phyloP scores from a whole-genome alignment of 1,139 yeast species.

The Yamadazyma kanchanaburiensis region DNA sequence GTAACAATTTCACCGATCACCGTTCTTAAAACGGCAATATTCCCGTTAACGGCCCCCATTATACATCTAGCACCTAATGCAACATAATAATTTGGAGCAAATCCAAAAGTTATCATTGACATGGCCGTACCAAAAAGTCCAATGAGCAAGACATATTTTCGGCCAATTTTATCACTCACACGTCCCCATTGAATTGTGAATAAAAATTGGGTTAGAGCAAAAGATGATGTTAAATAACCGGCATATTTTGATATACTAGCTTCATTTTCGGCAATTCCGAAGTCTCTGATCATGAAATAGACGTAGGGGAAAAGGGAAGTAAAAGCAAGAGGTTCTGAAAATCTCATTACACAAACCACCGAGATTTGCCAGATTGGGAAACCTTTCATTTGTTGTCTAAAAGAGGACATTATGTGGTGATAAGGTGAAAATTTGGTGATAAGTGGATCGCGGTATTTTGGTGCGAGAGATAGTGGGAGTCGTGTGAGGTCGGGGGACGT shows the following conservation, averaged over 20 bases:
- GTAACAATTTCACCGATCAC: slow-evolving; percentile 57
- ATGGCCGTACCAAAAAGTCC: slow-evolving; percentile 51
- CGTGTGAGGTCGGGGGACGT: too few relatives aligned
- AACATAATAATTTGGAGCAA: slow-evolving; percentile 45
- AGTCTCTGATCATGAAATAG: slow-evolving; percentile 60
- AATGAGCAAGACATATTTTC: slow-evolving; percentile 51
- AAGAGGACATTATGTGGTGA: slow-evolving; percentile 8
- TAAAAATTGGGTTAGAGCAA: slow-evolving; percentile 52
- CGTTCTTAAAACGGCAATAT: slow-evolving; percentile 59
- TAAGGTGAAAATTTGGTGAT: neutral
- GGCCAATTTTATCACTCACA: slow-evolving; percentile 52
- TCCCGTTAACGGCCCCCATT: slow-evolving; percentile 60
- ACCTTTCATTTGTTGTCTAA: slow-evolving; percentile 26
- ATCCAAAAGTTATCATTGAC: slow-evolving; percentile 51
- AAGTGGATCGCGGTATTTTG: slow-evolving; percentile 1
- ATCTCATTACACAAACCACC: slow-evolving; percentile 43
- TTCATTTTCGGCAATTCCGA: slow-evolving; percentile 48
- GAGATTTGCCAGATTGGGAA: slow-evolving; percentile 52
- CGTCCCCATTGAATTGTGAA: slow-evolving; percentile 61
- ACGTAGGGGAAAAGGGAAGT: slow-evolving; percentile 64
- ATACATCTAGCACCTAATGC: slow-evolving; percentile 51
- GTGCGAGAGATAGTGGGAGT: too few relatives aligned
- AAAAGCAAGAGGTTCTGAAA: slow-evolving; percentile 62
- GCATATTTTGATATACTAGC: slow-evolving; percentile 54
- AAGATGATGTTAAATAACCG: slow-evolving; percentile 55